Evolutionary conservation across 129 eudicot species (phyloP).

Genomic region (Chrysanthemum lavandulifolium): DNA sequence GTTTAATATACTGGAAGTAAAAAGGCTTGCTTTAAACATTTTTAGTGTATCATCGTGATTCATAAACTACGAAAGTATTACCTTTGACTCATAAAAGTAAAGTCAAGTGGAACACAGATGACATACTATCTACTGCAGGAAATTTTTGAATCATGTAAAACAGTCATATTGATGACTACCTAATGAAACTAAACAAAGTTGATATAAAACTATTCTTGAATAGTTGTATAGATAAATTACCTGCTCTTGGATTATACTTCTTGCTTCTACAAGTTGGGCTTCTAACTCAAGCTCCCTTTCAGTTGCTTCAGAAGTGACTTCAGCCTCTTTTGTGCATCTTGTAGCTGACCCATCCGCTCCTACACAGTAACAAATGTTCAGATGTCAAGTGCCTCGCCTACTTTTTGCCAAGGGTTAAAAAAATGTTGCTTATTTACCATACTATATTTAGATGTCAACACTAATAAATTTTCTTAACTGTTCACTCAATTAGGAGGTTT

Average conservation of each 20-base stretch:
- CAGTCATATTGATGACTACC: neutral
- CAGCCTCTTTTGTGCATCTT: constrained; percentile 92
- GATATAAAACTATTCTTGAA: neutral
- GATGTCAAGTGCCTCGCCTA: neutral
- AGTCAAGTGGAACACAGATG: constrained; percentile 1
- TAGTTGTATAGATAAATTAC: constrained; percentile 29
- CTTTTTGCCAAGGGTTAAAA: neutral
- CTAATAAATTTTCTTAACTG: too few species aligned
- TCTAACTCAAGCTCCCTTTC: constrained; percentile 99
- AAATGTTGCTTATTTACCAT: too few species aligned
- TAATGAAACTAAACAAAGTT: neutral
- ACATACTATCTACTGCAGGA: neutral
- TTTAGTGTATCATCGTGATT: neutral
- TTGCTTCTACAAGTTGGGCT: constrained; percentile 99
- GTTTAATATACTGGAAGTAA: too few species aligned
- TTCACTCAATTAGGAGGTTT: neutral
- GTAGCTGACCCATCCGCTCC: constrained; percentile 95
- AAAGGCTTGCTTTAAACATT: too few species aligned
- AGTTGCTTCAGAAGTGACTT: constrained; percentile 88
- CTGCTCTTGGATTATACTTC: constrained; percentile 99
- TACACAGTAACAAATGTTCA: constrained; percentile 29
- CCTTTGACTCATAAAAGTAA: neutral
- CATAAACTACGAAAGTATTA: neutral
- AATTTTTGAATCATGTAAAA: neutral
- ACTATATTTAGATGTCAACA: too few species aligned